Evolutionary conservation across 441 rosid genomes (phyloP).

Genomic region (Kokia cookei): DNA sequence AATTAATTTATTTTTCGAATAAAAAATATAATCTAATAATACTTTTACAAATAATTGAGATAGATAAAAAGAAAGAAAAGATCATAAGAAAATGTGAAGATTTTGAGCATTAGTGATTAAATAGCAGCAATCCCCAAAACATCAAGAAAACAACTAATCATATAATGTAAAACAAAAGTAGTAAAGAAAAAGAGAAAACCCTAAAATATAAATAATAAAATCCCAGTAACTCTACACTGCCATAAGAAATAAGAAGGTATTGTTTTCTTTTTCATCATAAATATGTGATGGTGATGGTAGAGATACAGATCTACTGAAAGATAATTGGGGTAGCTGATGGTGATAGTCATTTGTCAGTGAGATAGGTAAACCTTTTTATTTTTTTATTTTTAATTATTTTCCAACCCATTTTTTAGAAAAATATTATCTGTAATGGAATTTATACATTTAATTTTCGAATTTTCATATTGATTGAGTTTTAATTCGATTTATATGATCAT

Average conservation of each 20-base stretch:
- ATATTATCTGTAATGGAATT: too few relatives aligned
- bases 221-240: neutral
- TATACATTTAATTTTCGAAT: too few relatives aligned
- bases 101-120: neutral
- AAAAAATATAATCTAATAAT: too few relatives aligned
- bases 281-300: neutral
- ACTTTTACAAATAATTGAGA: too few relatives aligned
- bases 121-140: conserved; percentile 11
- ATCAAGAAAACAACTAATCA: neutral
- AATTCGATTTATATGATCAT: too few relatives aligned
- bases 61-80: neutral
- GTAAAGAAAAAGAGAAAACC: neutral
- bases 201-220: neutral
- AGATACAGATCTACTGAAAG: neutral
- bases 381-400: too few relatives aligned
- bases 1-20: too few relatives aligned
- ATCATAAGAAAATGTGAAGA: too few relatives aligned
- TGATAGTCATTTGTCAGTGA: neutral
- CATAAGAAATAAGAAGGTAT: neutral
- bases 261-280: neutral
- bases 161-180: neutral
- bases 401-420: too few relatives aligned
- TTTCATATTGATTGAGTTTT: too few relatives aligned
- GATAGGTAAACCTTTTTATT: neutral
- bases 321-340: neutral